Percentiles rank a stretch among this genome's conserved stretches.
Evolutionary conservation across 495 filamentous ascomycete species (phyloP).

Genomic region (Darksidea phi): DNA sequence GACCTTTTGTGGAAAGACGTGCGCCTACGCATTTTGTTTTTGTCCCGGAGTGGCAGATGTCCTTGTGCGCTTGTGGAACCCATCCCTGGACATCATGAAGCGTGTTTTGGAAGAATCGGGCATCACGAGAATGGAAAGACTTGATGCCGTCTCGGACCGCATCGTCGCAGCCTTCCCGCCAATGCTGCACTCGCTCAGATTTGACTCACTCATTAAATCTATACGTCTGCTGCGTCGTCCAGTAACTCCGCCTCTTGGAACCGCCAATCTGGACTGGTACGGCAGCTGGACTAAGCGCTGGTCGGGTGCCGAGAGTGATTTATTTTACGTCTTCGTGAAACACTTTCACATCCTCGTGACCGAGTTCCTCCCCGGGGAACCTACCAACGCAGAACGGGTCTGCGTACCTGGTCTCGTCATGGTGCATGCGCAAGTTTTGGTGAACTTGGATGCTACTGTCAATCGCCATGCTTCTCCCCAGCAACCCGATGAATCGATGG

Average conservation of each 20-base stretch:
- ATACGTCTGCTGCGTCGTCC: slow-evolving; percentile 65
- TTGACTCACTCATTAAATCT: slow-evolving; percentile 63
- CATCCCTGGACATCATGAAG: slow-evolving; percentile 62
- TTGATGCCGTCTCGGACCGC: slow-evolving; percentile 49
- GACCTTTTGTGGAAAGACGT: slow-evolving; percentile 89
- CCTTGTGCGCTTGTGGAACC: slow-evolving; percentile 78
- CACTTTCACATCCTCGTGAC: slow-evolving; percentile 80
- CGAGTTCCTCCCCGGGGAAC: slow-evolving; percentile 70
- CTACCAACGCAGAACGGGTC: slow-evolving; percentile 61
- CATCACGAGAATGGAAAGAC: slow-evolving; percentile 43
- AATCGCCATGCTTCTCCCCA: slow-evolving; percentile 63
- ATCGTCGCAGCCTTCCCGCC: slow-evolving; percentile 72
- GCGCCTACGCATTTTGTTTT: slow-evolving; percentile 95
- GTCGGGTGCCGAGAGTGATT: slow-evolving; percentile 85
- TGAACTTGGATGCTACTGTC: slow-evolving; percentile 79
- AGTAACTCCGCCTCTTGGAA: slow-evolving; percentile 66
- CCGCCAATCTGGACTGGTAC: slow-evolving; percentile 75
- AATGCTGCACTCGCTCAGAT: slow-evolving; percentile 67
- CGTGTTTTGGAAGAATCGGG: slow-evolving; percentile 69
- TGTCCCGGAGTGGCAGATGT: slow-evolving; percentile 86
- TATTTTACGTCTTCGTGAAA: slow-evolving; percentile 93
- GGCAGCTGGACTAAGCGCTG: slow-evolving; percentile 84
- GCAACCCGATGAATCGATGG: slow-evolving; percentile 30
- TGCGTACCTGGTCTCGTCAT: slow-evolving; percentile 77
- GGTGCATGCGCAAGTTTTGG: slow-evolving; percentile 81